Percentiles rank a stretch among this genome's conserved stretches.
Conservation (phyloP, 345 rosid genomes). For the Citrus hindsii region DNA sequence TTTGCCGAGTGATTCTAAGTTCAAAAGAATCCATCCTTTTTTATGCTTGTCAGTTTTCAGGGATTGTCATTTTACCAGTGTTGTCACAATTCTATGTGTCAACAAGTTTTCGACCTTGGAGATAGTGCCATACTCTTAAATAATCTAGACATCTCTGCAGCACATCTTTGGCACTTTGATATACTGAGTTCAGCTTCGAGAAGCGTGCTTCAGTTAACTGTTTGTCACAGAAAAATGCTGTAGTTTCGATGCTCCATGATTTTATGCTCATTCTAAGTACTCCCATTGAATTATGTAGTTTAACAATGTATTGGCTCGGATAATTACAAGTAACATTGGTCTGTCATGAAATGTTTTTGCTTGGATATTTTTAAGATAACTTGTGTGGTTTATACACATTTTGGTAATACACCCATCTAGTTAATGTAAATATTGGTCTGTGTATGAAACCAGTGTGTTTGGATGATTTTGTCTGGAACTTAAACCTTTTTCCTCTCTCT, state of each 20-base stretch:
- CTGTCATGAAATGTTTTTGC: not conserved
- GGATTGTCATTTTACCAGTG: not conserved
- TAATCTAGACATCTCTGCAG: not conserved
- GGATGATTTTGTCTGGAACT: not conserved
- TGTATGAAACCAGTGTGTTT: not conserved
- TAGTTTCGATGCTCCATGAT: not conserved
- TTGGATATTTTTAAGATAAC: not conserved
- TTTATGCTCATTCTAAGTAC: not conserved
- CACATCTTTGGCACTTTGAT: not conserved
- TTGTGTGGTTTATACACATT: not conserved
- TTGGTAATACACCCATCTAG: not conserved
- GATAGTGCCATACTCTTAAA: not conserved
- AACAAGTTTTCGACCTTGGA: not conserved
- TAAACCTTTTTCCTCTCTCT: not conserved
- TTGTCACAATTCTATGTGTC: not conserved
- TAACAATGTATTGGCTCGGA: not conserved
- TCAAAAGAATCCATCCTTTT: not conserved
- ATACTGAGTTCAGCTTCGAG: not conserved
- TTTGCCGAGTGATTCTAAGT: not conserved
- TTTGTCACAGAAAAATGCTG: not conserved
- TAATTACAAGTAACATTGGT: not conserved
- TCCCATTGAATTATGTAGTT: not conserved
- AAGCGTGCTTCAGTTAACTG: not conserved
- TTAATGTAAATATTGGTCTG: not conserved
- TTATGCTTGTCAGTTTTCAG: not conserved